These are phyloP conservation scores for Aphanocladium album DNA, from an alignment of 2,329 filamentous ascomycete genomes.

Conservation along the genomic window DNA sequence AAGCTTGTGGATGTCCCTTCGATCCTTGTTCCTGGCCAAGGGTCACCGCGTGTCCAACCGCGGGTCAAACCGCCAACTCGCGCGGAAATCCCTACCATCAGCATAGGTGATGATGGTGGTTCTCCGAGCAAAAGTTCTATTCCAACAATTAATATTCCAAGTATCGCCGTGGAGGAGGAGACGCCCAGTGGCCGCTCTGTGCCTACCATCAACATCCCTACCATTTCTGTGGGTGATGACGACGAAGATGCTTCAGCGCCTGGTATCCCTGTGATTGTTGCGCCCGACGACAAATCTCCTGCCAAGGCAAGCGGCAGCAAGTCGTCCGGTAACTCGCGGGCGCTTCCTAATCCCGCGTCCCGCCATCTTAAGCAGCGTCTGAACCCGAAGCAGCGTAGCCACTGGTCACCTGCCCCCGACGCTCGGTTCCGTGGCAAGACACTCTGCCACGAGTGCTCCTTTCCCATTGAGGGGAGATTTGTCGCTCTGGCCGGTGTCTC, in stretches of 20 bases:
- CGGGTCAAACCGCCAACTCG: neutral
- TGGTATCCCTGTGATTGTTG: conserved; percentile 40
- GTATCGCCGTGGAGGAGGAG: conserved; percentile 39
- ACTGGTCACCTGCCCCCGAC: conserved; percentile 54
- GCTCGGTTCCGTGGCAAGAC: conserved; percentile 53
- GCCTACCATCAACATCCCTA: conserved; percentile 43
- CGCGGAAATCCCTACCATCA: conserved; percentile 32
- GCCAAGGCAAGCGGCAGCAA: conserved; percentile 34
- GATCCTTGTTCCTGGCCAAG: conserved; percentile 50
- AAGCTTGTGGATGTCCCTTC: conserved; percentile 43
- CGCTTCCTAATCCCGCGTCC: conserved; percentile 44
- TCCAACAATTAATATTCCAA: conserved; percentile 43
- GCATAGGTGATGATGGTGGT: conserved; percentile 26
- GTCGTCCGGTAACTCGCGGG: conserved; percentile 29
- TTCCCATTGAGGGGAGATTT: conserved; percentile 84
- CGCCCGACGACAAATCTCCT: conserved; percentile 36
- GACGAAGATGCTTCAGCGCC: conserved; percentile 22
- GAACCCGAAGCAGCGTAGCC: conserved; percentile 41
- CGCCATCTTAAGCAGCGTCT: conserved; percentile 28
- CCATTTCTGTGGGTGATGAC: conserved; percentile 34
- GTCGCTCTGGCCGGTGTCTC: conserved; percentile 70
- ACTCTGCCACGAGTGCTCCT: conserved; percentile 75
- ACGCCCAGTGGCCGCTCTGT: conserved; percentile 25
- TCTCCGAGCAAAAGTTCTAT: conserved; percentile 17
- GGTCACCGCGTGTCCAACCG: conserved; percentile 28